Evolutionary conservation across 257 asterid genomes (phyloP).

Genomic region (Capsicum pubescens): DNA sequence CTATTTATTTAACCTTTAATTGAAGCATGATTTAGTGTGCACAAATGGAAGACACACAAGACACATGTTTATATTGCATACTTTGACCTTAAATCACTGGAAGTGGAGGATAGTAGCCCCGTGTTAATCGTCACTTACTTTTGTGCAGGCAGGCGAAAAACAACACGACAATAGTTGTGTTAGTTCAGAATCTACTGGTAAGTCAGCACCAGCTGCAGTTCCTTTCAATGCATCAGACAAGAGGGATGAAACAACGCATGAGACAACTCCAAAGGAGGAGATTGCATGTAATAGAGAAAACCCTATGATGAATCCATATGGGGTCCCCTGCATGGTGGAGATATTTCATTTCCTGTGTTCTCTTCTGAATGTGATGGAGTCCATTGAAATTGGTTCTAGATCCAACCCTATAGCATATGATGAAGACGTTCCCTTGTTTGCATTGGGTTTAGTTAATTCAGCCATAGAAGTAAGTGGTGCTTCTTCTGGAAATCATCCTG

Average conservation of each 20-base stretch:
- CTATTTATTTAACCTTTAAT: neutral
- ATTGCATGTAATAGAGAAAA: constrained; percentile 44
- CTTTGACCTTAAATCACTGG: constrained; percentile 13
- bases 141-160: constrained; percentile 53
- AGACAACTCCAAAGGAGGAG: constrained; percentile 39
- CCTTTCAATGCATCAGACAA: constrained; percentile 31
- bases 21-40: constrained; percentile 16
- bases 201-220: constrained; percentile 28
- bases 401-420: constrained; percentile 81
- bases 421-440: constrained; percentile 96
- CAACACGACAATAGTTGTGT: constrained; percentile 42
- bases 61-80: neutral
- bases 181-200: constrained; percentile 47
- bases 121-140: neutral
- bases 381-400: constrained; percentile 65
- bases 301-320: constrained; percentile 74
- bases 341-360: constrained; percentile 88
- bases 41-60: neutral
- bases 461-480: constrained; percentile 85
- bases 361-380: constrained; percentile 76
- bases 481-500: constrained; percentile 70
- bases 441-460: constrained; percentile 84
- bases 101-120: neutral
- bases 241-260: constrained; percentile 36
- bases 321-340: constrained; percentile 87